A percentile compares a stretch with the other conserved stretches of the same genome.
Conservation (phyloP, 2,329 filamentous ascomycete species). For the Fusarium sp. region DNA sequence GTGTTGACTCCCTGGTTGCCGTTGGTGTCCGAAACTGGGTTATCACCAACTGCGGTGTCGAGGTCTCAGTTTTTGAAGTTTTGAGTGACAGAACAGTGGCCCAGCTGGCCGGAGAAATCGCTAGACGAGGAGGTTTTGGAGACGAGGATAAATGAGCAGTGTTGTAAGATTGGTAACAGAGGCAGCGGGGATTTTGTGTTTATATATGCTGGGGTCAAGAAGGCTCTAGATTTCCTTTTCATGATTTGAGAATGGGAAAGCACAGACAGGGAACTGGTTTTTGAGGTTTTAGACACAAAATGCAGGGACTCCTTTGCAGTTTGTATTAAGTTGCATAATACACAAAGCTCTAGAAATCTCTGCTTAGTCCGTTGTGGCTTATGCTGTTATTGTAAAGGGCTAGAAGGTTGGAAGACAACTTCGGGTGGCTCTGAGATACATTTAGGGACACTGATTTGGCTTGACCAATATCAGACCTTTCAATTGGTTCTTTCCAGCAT, state of each 20-base stretch:
- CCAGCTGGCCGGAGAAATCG: slow-evolving; percentile 49
- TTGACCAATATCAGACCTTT: neutral
- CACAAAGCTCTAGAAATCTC: neutral
- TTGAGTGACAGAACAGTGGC: slow-evolving; percentile 53
- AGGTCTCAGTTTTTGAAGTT: slow-evolving; percentile 58
- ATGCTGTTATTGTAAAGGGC: neutral
- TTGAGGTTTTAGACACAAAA: neutral
- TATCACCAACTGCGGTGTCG: slow-evolving; percentile 52
- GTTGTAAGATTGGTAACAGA: neutral
- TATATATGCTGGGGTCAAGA: neutral
- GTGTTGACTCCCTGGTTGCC: slow-evolving; percentile 61
- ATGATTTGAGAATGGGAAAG: neutral
- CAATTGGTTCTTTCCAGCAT: neutral
- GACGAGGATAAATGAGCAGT: slow-evolving; percentile 7
- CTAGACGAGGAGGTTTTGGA: slow-evolving; percentile 44
- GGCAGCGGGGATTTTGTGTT: neutral
- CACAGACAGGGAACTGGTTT: neutral
- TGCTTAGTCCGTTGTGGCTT: neutral
- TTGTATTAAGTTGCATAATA: neutral
- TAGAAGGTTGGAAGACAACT: neutral
- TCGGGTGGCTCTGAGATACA: neutral
- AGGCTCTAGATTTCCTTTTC: neutral
- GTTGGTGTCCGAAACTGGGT: slow-evolving; percentile 63
- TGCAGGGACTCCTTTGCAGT: neutral
- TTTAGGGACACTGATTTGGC: too few relatives aligned